Base-by-base conservation (phyloP, 306 rosid species). In the Acacia crassicarpa region DNA sequence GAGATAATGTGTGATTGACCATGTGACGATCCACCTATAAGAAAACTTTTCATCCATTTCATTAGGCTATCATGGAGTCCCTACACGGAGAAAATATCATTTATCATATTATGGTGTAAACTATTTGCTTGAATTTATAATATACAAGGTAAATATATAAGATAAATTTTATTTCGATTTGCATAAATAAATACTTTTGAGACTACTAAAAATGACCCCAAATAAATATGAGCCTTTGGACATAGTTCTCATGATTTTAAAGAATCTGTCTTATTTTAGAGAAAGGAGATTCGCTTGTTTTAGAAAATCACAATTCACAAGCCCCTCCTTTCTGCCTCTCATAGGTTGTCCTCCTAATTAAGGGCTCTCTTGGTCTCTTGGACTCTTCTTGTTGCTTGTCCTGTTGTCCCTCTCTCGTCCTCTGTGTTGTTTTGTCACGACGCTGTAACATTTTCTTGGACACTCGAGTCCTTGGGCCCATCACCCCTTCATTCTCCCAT, bases 391-490 rank as follows among this genome's bases (percentile, higher is more conserved):
- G 44, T 38, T 67, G 12, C 27, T 58, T 58, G 65, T 58, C 15
- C 32, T 2, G 15, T 33, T 66, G 45, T 33, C 35, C 79, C 70
- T 72, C 78, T 63, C 35, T 41, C n/a, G n/a, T 20, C 33, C 86
- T 75, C 63, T 75, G 56, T 54, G 79, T 75, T 87, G 79, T 75
- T 87, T 88, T 89, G 87, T 85, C 89, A 69, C 77, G 5, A 67
- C 83, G 88, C 92, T 89, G 92, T 86, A 74, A 84, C 82, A 69
- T 84, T 65, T 83, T 83, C 87, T 84, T 80, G 84, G 85, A 72
- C 84, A 63, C 59, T 67, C 1, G n/a, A 13, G 11, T 14, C 83
- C 84, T 89, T 72, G 88, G 91, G 65, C 73, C 61, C 80, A 72
- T 82, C 84, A 81, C 15, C 15, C 46, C 58, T 33, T 66, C 43